Evolutionary conservation across 2,329 filamentous ascomycete genomes (phyloP).

Genomic region (Ophiosphaerella korrae): DNA sequence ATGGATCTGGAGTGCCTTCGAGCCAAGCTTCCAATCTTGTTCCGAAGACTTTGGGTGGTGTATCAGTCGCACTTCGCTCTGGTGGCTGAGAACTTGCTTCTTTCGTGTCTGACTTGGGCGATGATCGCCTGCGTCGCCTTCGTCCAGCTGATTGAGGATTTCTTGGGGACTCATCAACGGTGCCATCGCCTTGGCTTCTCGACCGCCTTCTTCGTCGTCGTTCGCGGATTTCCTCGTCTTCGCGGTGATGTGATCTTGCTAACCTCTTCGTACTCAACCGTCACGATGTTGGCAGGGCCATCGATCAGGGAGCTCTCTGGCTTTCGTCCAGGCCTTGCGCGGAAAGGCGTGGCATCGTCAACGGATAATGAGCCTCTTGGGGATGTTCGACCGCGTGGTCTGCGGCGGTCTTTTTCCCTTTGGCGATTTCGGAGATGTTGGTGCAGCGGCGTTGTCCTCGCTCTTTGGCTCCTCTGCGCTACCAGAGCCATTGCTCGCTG

Average conservation of each 20-base stretch:
- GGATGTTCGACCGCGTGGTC: constrained; percentile 35
- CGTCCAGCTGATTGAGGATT: constrained; percentile 23
- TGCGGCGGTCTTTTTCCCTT: constrained; percentile 36
- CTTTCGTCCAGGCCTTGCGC: constrained; percentile 21
- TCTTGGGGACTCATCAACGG: constrained; percentile 30
- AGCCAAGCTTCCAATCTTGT: constrained; percentile 68
- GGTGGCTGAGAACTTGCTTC: constrained; percentile 16
- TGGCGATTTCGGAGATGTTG: constrained; percentile 36
- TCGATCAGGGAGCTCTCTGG: constrained; percentile 24
- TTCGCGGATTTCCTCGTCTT: constrained; percentile 38
- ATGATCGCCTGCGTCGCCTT: constrained; percentile 31
- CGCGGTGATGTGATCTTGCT: constrained; percentile 17
- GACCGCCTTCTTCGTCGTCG: constrained; percentile 34
- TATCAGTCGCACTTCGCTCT: constrained; percentile 27
- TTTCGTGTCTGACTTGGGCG: constrained; percentile 29
- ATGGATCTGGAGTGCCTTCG: constrained; percentile 60
- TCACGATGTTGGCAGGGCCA: constrained; percentile 30
- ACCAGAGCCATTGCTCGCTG: constrained; percentile 40
- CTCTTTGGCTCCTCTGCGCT: constrained; percentile 31
- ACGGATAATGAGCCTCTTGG: constrained; percentile 40
- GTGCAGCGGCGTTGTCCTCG: constrained; percentile 20
- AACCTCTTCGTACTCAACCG: constrained; percentile 36
- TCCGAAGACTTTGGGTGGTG: constrained; percentile 53
- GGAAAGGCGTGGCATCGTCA: constrained; percentile 33
- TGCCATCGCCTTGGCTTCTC: constrained; percentile 29